Evolutionary conservation across 2,329 filamentous ascomycete species (phyloP).

Genomic region (Gnomoniopsis smithogilvyi): DNA sequence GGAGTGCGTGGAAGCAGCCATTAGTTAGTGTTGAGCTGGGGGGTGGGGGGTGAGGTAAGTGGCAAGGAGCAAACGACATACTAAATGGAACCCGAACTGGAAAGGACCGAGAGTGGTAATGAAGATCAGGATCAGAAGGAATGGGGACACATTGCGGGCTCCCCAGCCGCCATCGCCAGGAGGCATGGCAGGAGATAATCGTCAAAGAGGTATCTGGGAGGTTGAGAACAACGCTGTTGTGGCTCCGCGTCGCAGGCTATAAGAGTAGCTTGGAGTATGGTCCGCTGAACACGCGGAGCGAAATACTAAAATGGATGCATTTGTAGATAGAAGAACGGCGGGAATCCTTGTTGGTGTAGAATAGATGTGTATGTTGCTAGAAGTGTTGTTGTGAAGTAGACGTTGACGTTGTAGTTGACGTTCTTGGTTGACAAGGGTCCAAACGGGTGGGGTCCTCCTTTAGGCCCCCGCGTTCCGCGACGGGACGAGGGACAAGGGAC

Average conservation of each 20-base stretch:
- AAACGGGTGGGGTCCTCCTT: too few species aligned
- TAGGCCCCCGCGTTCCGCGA: too few species aligned
- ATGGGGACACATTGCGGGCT: constrained; percentile 60
- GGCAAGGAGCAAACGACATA: constrained; percentile 34
- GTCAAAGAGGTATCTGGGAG: neutral
- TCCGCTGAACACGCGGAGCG: neutral
- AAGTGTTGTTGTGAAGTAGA: neutral
- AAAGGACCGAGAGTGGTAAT: constrained; percentile 82
- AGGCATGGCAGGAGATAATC: constrained; percentile 6
- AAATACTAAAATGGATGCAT: neutral
- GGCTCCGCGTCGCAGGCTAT: too few species aligned
- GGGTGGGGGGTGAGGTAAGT: constrained; percentile 67
- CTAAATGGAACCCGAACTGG: constrained; percentile 92
- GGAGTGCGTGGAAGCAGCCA: constrained; percentile 17
- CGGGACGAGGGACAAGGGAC: too few species aligned
- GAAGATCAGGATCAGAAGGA: constrained; percentile 72
- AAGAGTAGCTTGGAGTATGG: neutral
- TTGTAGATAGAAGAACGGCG: neutral
- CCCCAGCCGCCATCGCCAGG: constrained; percentile 31
- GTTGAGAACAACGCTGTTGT: too few species aligned
- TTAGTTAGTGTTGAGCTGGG: constrained; percentile 68
- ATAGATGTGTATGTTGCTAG: neutral
- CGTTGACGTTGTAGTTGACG: too few species aligned
- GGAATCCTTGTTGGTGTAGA: neutral
- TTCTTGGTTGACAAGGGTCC: too few species aligned